Evolutionary conservation across 2,329 filamentous ascomycete species (phyloP), one percentile per base, ranked within the genome.

Genomic region (Emericellopsis cladophorae): DNA sequence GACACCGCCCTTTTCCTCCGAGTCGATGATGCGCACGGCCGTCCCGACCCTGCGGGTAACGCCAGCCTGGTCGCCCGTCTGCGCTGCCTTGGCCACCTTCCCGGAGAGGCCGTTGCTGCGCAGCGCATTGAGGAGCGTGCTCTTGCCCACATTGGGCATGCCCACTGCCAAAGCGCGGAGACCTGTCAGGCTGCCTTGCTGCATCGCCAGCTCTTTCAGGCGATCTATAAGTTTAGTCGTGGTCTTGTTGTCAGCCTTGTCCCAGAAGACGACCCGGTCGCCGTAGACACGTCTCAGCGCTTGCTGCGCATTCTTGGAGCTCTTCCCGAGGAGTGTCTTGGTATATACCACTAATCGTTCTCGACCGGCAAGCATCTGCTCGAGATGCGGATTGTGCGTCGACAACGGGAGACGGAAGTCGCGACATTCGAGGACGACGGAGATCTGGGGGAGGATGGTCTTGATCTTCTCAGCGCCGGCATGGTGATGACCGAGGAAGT

Each of bases 121-220:
- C 38, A 96, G 72, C 14, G 80, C 76, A 59, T 98, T 98, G 34
- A 98, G 76, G n/a, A 98, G 69, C 1, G 89, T 88, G 37, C 86
- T 94, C 63, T 98, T 98, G 31, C 92, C 92, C 0, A 95, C 86
- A 56, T 98, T 98, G 31, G 92, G 92, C 89, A 98, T 95, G 42
- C 92, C 92, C 12, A 96, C 89, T 1, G 96, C 76, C 58, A 98
- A 74, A 42, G 88, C 76, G 38, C 88, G 77, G 49, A 87, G 74
- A n/a, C 88, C 89, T 7, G 84, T 80, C n/a, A 96, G 64, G 18
- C 74, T 75, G 50, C 78, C 59, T 16, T 58, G 48, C 2, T 46
- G 47, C 14, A 40, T 44, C 15, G 60, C 59, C 15, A 54, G 45
- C 32, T 56, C 49, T 31, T 54, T 57, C 15, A 66, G 53, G 26